Percentiles rank a stretch among this genome's conserved stretches.
Conservation (phyloP, 371 early-diverging fungal species). For the Mortierella sp. region DNA sequence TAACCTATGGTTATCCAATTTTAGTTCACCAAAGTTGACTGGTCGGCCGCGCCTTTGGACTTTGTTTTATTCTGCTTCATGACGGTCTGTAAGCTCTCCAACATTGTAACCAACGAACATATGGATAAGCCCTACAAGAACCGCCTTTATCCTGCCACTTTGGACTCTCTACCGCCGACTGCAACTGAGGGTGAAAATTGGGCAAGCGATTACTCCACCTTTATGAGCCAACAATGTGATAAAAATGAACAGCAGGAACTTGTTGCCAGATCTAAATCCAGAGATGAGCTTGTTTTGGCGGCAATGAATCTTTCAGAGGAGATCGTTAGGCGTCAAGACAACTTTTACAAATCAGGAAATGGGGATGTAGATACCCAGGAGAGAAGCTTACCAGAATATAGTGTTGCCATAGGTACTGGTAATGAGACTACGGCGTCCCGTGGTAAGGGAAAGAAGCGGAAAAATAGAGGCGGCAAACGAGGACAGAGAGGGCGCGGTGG, state of each 20-base stretch:
- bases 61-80: conserved; percentile 35
- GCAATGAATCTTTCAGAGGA: conserved; percentile 52
- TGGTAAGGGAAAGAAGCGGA: not conserved
- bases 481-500: not conserved
- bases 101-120: conserved; percentile 10
- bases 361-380: no score
- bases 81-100: conserved; percentile 21
- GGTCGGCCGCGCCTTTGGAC: conserved; percentile 14
- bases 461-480: not conserved
- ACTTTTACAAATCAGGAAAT: not conserved
- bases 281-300: conserved; percentile 43
- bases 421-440: not conserved
- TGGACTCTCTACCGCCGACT: not conserved
- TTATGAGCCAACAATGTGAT: conserved; percentile 1
- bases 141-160: not conserved
- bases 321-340: conserved; percentile 31
- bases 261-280: conserved; percentile 27
- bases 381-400: not conserved
- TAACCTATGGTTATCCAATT: not conserved
- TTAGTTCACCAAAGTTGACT: conserved; percentile 11
- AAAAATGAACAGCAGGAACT: not conserved
- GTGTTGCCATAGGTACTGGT: not conserved
- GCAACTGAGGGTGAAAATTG: not conserved
- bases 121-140: conserved; percentile 1
- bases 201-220: not conserved